Evolutionary conservation across 495 filamentous ascomycete species (phyloP), one percentile per base, ranked within the genome.

Genomic region (Penicillium chermesinum): DNA sequence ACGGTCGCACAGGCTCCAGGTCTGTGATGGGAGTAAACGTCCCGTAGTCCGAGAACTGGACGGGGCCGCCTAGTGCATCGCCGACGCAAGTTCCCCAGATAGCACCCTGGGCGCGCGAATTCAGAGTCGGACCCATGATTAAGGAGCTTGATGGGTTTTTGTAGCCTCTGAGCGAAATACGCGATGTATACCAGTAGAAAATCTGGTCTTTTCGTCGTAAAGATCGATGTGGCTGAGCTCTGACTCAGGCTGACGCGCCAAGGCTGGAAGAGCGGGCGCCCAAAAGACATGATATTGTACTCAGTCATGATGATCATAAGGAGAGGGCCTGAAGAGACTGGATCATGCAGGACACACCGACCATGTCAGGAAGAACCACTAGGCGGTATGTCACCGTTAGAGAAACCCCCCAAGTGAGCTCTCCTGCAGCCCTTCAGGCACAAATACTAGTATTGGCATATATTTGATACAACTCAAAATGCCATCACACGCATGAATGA

Each of bases 51-150:
- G 41, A 41, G 48, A 77, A 77, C 45, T 76, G 69, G 0, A 69
- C 67, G 1, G 72, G 75, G 6, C 59, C 75, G 12, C 75, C 75
- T 3, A 78, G 69, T 16, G 75, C 75, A 49, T 77, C 72, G 38
- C 53, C 63, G n/a, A 72, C 55, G 13, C 70, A 74, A 38, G 70
- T 62, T 0, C 70, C 70, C 62, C 66, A 68, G 51, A 77, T 66
- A n/a, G 70, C 67, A 42, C 66, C 67, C 14, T 52, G 47, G 38
- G 68, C 63, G 1, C 66, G 68, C 20, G 58, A 59, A 34, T 49
- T 49, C 12, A 27, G 19, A 21, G 40, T 55, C 42, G 15, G 17
- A n/a, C 38, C 33, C 55, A 58, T 54, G 16, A 14, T 34, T 14
- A 19, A 15, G 21, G 8, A 27, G 20, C 15, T 27, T 38, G 35